Conservation (phyloP, 1,284 basidiomycete species). For the Earliella scabrosa region DNA sequence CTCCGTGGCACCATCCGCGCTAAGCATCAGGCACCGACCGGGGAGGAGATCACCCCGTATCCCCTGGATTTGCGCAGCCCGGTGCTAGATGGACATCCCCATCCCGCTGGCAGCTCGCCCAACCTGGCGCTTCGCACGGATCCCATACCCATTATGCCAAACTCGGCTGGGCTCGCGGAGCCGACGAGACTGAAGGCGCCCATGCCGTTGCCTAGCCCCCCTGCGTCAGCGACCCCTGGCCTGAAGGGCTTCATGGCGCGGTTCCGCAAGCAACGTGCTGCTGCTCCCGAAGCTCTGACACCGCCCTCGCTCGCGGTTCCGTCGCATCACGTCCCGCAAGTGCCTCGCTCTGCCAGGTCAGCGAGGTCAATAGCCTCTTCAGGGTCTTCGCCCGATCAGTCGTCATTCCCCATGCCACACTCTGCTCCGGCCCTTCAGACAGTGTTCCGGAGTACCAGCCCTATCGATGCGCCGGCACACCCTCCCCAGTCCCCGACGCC, state of each 20-base stretch:
- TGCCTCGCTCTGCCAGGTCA: constrained; percentile 16
- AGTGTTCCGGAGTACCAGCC: constrained; percentile 22
- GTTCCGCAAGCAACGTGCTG: constrained; percentile 66
- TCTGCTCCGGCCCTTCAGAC: constrained; percentile 31
- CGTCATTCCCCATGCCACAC: constrained; percentile 21
- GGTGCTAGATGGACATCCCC: constrained; percentile 20
- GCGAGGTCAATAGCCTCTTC: constrained; percentile 1
- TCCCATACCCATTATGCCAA: constrained; percentile 26
- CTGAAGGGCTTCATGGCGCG: constrained; percentile 80
- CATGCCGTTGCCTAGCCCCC: constrained; percentile 49
- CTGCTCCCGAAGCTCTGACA: constrained; percentile 34
- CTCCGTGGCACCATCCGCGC: constrained; percentile 69
- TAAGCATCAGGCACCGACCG: constrained; percentile 52
- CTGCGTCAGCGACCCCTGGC: constrained; percentile 72
- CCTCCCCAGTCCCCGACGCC: constrained; percentile 28
- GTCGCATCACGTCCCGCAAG: constrained; percentile 17
- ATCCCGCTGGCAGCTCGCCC: constrained; percentile 26
- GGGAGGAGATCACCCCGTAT: constrained; percentile 57
- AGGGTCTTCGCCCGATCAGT: constrained; percentile 11
- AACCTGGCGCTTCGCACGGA: constrained; percentile 32
- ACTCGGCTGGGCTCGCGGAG: constrained; percentile 52
- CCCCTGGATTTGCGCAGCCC: constrained; percentile 42
- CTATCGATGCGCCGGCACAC: constrained; percentile 15
- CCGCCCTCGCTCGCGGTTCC: constrained; percentile 6
- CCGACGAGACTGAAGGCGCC: constrained; percentile 53